phyloP scores from a whole-genome alignment of 208 protist species.

The Vickermania ingenoplastis region DNA sequence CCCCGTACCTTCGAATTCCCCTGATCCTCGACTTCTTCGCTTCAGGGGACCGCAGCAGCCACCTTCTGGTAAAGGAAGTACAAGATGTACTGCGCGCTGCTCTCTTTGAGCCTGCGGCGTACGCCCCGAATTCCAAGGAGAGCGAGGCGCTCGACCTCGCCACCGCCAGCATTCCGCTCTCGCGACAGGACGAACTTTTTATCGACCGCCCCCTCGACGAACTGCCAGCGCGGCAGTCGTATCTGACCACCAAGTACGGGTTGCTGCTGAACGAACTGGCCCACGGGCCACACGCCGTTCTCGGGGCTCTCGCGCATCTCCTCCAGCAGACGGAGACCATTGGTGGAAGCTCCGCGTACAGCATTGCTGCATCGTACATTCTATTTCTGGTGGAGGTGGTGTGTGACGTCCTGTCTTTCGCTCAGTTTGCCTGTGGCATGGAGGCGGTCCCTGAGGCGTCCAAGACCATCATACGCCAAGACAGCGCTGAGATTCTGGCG shows the following conservation, averaged over 20 bases:
- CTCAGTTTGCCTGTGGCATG: constrained; percentile 13
- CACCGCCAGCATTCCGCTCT: constrained; percentile 6
- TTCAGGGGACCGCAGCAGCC: constrained; percentile 73
- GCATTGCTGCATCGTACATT: constrained; percentile 62
- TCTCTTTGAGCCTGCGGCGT: constrained; percentile 86
- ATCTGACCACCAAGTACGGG: constrained; percentile 67
- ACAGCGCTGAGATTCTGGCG: constrained; percentile 15
- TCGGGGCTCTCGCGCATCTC: constrained; percentile 34
- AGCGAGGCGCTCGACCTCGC: constrained; percentile 35
- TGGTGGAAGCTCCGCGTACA: constrained; percentile 65
- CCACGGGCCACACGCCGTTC: constrained; percentile 39
- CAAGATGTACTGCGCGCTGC: constrained; percentile 76
- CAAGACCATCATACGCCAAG: constrained; percentile 11
- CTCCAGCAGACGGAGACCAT: constrained; percentile 37
- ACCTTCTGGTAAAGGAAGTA: constrained; percentile 44
- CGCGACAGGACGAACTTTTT: constrained; percentile 27
- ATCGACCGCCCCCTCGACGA: constrained; percentile 30
- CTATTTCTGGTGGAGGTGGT: constrained; percentile 54
- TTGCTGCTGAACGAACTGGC: constrained; percentile 82
- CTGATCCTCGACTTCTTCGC: constrained; percentile 82
- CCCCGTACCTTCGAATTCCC: constrained; percentile 78
- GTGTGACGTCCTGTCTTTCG: constrained; percentile 47
- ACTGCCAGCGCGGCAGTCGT: constrained; percentile 8
- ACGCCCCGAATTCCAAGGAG: constrained; percentile 24
- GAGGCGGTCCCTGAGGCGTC: constrained; percentile 6